phyloP scores from a whole-genome alignment of 2,329 filamentous ascomycete genomes.

The Pleurostoma richardsiae region DNA sequence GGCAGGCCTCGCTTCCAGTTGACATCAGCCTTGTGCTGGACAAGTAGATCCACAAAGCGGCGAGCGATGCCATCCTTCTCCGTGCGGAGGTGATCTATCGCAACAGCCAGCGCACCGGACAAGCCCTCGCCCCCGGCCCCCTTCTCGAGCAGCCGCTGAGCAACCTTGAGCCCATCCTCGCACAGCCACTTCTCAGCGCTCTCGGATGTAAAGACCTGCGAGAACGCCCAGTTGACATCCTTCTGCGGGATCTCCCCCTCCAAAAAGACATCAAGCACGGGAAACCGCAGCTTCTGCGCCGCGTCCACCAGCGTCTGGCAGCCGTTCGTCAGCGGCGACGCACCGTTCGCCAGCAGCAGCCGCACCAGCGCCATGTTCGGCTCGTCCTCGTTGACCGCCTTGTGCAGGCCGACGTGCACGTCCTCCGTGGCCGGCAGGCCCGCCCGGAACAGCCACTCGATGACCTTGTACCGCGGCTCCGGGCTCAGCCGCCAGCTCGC shows the following conservation, averaged over 20 bases:
- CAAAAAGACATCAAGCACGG: conserved; percentile 36
- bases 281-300: conserved; percentile 28
- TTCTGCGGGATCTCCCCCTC: conserved; percentile 30
- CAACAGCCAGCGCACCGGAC: conserved; percentile 36
- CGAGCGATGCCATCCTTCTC: conserved; percentile 34
- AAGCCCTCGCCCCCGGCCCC: conserved; percentile 41
- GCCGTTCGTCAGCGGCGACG: conserved; percentile 44
- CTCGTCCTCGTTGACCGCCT: conserved; percentile 48
- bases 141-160: conserved; percentile 41
- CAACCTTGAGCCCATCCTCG: conserved; percentile 37
- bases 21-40: conserved; percentile 36
- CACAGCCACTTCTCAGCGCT: conserved; percentile 40
- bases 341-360: conserved; percentile 44
- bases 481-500: conserved; percentile 45
- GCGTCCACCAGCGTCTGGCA: conserved; percentile 50
- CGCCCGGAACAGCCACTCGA: conserved; percentile 45
- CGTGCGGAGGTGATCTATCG: conserved; percentile 35
- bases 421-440: conserved; percentile 43
- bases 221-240: conserved; percentile 40
- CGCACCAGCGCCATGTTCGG: conserved; percentile 41
- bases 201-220: conserved; percentile 35
- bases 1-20: conserved; percentile 47
- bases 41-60: conserved; percentile 37
- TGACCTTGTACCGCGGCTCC: conserved; percentile 41
- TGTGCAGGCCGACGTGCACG: conserved; percentile 43